These are phyloP conservation scores for Aphanomyces cochlioides DNA, from an alignment of 352 stramenopile species.

Conservation along the genomic window DNA sequence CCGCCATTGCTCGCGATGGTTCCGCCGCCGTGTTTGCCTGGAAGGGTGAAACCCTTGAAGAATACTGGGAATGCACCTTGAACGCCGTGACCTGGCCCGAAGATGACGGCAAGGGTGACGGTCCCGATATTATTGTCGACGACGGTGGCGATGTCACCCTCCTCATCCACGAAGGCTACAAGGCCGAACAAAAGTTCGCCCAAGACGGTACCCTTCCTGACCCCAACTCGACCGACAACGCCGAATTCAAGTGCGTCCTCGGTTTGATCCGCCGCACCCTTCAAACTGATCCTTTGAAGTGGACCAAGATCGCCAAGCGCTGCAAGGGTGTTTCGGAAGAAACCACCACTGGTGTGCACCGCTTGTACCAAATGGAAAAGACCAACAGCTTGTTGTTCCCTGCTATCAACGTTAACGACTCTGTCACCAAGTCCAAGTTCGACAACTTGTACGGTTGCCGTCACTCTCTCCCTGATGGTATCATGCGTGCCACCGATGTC, in stretches of 20 bases:
- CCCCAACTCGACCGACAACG: conserved; percentile 93
- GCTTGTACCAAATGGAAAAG: conserved; percentile 99
- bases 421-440: conserved; percentile 99
- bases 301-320: conserved; percentile 93
- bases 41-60: conserved; percentile 98
- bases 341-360: conserved; percentile 98
- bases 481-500: conserved; percentile 98
- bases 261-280: conserved; percentile 94
- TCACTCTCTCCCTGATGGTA: conserved; percentile 97
- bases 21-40: conserved; percentile 97
- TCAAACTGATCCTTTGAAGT: conserved; percentile 94
- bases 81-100: conserved; percentile 95
- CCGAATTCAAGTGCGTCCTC: conserved; percentile 99
- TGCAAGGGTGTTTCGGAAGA: conserved; percentile 98
- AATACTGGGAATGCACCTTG: conserved; percentile 99
- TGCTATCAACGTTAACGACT: conserved; percentile 99
- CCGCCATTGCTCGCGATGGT: conserved; percentile 94
- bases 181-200: conserved; percentile 94
- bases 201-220: conserved; percentile 93
- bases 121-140: conserved; percentile 98
- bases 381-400: conserved; percentile 94
- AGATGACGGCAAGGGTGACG: conserved; percentile 95
- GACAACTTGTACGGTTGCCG: conserved; percentile 99
- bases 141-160: conserved; percentile 99
- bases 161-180: conserved; percentile 98